phyloP scores from a whole-genome alignment of 2,329 filamentous ascomycete genomes.

The Alternaria incomplexa region DNA sequence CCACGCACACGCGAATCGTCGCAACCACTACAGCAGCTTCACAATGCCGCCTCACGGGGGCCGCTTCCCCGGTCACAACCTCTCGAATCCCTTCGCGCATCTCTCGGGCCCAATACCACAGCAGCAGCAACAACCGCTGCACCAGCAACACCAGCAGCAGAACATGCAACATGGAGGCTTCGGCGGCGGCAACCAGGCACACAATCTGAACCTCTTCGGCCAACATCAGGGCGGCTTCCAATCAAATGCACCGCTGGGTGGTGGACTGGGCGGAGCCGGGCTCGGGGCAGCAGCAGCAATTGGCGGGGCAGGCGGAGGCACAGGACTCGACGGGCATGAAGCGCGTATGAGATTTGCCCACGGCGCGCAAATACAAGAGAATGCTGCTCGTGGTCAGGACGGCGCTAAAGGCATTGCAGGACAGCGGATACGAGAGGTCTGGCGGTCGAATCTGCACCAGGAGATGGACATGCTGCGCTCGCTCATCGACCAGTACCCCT shows the following conservation, averaged over 20 bases:
- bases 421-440: slow-evolving; percentile 91
- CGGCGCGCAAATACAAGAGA: slow-evolving; percentile 64
- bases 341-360: slow-evolving; percentile 87
- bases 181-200: slow-evolving; percentile 58
- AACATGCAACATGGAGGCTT: slow-evolving; percentile 74
- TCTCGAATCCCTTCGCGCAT: slow-evolving; percentile 65
- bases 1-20: slow-evolving; percentile 20
- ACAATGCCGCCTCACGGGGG: slow-evolving; percentile 65
- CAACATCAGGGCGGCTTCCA: slow-evolving; percentile 49
- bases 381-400: slow-evolving; percentile 60
- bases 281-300: slow-evolving; percentile 61
- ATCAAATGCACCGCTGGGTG: slow-evolving; percentile 60
- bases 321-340: slow-evolving; percentile 83
- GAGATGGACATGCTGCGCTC: slow-evolving; percentile 87
- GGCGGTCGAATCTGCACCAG: slow-evolving; percentile 87
- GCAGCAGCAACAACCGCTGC: slow-evolving; percentile 44
- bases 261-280: slow-evolving; percentile 63
- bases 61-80: slow-evolving; percentile 64
- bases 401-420: slow-evolving; percentile 64
- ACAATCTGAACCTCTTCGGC: slow-evolving; percentile 66
- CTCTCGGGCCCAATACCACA: slow-evolving; percentile 52
- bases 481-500: slow-evolving; percentile 88
- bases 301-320: slow-evolving; percentile 58
- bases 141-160: slow-evolving; percentile 58
- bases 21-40: slow-evolving; percentile 24